Conservation (phyloP, 139 green algal genomes). For the Prasinococcaceae sp. region DNA sequence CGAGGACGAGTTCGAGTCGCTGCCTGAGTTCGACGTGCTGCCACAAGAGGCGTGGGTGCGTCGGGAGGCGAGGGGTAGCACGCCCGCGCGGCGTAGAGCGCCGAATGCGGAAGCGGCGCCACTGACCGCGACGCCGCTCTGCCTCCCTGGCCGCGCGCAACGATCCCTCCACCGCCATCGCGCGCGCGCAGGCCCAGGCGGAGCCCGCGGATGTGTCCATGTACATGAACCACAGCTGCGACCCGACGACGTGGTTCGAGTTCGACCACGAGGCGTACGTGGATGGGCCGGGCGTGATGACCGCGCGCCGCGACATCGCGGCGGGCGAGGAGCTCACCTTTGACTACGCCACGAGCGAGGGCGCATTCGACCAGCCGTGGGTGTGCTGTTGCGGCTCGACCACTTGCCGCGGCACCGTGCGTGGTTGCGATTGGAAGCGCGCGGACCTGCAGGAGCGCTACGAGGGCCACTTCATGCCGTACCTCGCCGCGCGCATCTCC, state of each 20-base stretch:
- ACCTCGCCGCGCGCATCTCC: background rate
- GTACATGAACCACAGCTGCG: conserved; percentile 3
- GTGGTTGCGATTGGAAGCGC: background rate
- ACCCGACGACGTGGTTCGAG: background rate
- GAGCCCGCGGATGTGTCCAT: background rate
- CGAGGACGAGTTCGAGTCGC: conserved; percentile 1
- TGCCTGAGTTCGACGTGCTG: background rate
- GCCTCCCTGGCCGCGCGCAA: too few species aligned
- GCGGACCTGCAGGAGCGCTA: background rate
- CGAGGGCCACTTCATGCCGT: background rate
- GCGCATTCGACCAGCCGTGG: background rate
- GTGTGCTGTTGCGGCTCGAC: background rate
- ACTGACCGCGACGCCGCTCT: too few species aligned
- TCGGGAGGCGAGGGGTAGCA: too few species aligned
- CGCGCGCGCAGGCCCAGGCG: too few species aligned
- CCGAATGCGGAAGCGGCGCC: too few species aligned
- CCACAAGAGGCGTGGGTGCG: background rate
- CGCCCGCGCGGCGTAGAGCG: too few species aligned
- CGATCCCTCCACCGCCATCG: too few species aligned
- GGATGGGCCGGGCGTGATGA: background rate
- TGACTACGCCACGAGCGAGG: conserved; percentile 1
- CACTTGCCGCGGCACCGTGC: background rate
- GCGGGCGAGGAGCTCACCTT: conserved; percentile 2
- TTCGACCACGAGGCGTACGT: background rate
- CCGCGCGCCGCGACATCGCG: background rate